Base-by-base conservation (phyloP, 805 yeast genomes). In the Starmerella scarabaei region DNA sequence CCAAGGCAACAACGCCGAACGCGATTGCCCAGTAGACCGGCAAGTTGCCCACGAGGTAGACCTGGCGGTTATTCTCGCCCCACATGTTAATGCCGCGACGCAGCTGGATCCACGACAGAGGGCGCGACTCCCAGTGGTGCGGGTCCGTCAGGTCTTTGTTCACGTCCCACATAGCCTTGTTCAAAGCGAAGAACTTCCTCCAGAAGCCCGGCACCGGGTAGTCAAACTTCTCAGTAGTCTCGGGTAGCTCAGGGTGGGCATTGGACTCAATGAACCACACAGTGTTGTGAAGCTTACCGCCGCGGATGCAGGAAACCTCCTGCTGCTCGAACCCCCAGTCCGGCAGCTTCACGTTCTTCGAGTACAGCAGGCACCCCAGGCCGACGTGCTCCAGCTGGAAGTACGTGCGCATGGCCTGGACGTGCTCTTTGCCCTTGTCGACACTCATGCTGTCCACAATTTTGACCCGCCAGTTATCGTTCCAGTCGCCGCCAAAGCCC, bases 231-330 rank as follows among this genome's bases (percentile, higher is more conserved):
- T 53, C 61, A 33, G 63, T 60, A 47, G 55, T 59, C 38, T 49
- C 61, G 42, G 46, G 53, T 16, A 68, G 57, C 40, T 60, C 51
- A 14, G 80, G 80, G 57, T 77, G 79, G 20, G 57, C 55, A 51
- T 79, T 78, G 43, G 62, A 62, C 55, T 85, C 95, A 48, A 86
- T 61, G 52, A 65, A 73, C 81, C 94, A 86, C 35, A 77, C 58
- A 1, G 93, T 69, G 55, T 78, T 74, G 21, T 73, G 72, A 40
- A 67, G 57, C 15, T 73, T 72, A 12, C 96, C 91, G 21, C 72
- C 73, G 37, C 76, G 77, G 38, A 84, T 70, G 58, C 98, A 91
- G 30, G 84, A 62, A 9, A 88, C 93, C 64, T 91, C 98, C 60
- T 80, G 82, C 57, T 85, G 95, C 43, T 68, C 68, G 51, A 69